These are phyloP conservation scores for Aspergillus clavatus DNA, from an alignment of 2,329 filamentous ascomycete genomes.

Conservation along the genomic window DNA sequence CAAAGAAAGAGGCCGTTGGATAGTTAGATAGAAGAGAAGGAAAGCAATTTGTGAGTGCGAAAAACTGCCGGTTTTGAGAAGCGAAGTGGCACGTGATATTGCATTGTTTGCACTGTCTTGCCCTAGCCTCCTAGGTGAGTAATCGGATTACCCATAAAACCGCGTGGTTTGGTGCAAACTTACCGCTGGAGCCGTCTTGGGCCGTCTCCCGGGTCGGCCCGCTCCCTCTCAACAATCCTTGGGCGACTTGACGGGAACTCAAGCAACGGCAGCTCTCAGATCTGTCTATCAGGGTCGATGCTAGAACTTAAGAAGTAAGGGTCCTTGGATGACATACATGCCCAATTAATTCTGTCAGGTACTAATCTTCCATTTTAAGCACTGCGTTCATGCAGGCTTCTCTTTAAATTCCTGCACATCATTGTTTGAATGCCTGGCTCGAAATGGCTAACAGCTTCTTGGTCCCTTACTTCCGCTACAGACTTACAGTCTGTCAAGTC, in stretches of 20 bases:
- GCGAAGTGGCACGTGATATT: conserved; percentile 13
- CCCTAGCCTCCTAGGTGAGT: too few relatives aligned
- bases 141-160: not conserved
- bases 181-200: not conserved
- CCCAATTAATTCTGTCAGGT: not conserved
- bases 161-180: not conserved
- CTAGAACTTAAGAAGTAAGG: too few relatives aligned
- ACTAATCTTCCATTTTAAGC: not conserved
- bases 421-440: not conserved
- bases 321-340: not conserved
- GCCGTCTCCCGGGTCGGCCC: not conserved
- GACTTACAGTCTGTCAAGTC: not conserved
- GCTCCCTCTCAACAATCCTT: not conserved
- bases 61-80: conserved; percentile 7
- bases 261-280: too few relatives aligned
- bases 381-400: not conserved
- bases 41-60: conserved; percentile 6
- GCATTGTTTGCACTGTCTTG: conserved; percentile 7
- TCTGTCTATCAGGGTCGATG: too few relatives aligned
- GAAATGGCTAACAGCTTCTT: not conserved
- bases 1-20: too few relatives aligned
- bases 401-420: not conserved
- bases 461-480: not conserved
- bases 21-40: not conserved
- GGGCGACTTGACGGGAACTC: not conserved